phyloP scores from a whole-genome alignment of 1,139 yeast species.

The Geotrichum citri-aurantii region DNA sequence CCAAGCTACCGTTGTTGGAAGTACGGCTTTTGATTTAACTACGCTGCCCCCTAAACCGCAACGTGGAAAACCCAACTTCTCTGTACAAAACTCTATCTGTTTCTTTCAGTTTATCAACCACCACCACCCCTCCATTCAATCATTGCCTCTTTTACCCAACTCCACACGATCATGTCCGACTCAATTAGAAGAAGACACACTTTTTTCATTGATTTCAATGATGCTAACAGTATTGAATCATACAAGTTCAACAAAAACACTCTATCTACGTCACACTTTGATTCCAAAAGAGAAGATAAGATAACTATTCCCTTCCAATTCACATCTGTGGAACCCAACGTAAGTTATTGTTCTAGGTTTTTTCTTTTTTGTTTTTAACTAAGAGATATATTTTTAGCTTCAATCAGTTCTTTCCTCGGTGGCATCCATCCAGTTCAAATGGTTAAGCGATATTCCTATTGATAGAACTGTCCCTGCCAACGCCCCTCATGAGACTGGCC shows the following conservation, averaged over 20 bases:
- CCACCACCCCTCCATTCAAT: neutral
- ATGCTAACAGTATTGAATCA: constrained; percentile 19
- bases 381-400: neutral
- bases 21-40: neutral
- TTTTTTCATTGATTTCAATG: constrained; percentile 25
- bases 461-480: constrained; percentile 29
- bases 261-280: constrained; percentile 18
- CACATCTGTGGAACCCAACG: constrained; percentile 5
- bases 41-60: neutral
- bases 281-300: constrained; percentile 26
- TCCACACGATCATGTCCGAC: constrained; percentile 9
- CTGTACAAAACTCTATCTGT: neutral
- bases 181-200: constrained; percentile 26
- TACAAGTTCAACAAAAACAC: constrained; percentile 18
- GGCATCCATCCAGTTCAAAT: constrained; percentile 24
- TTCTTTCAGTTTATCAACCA: neutral
- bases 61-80: neutral
- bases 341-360: neutral
- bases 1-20: neutral
- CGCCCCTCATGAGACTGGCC: constrained; percentile 29
- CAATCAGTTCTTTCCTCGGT: constrained; percentile 11
- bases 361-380: neutral
- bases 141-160: neutral
- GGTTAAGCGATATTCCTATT: constrained; percentile 23
- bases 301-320: constrained; percentile 24